phyloP scores from a whole-genome alignment of 2,329 filamentous ascomycete genomes.

The Beauveria bassiana region DNA sequence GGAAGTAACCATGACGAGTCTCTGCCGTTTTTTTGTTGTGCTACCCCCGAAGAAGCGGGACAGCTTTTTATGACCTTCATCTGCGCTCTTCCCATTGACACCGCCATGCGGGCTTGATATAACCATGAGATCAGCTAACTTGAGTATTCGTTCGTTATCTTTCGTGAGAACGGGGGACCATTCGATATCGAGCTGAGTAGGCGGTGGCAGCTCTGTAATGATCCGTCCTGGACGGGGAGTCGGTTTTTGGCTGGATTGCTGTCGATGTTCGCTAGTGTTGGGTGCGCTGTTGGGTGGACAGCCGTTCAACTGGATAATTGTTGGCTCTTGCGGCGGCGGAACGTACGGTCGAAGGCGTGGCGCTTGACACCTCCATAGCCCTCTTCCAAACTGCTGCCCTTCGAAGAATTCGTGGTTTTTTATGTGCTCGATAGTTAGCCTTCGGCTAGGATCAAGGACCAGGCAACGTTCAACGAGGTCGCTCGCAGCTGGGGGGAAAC shows the following conservation, averaged over 20 bases:
- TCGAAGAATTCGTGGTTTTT: constrained; percentile 96
- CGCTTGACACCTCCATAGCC: constrained; percentile 82
- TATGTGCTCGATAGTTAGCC: constrained; percentile 89
- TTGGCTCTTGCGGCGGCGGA: constrained; percentile 66
- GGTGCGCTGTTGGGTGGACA: constrained; percentile 22
- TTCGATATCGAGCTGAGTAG: constrained; percentile 93
- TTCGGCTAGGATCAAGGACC: constrained; percentile 76
- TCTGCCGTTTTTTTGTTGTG: constrained; percentile 84
- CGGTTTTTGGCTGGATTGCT: constrained; percentile 34
- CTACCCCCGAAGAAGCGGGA: constrained; percentile 89
- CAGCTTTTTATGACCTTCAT: constrained; percentile 77
- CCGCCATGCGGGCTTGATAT: constrained; percentile 70
- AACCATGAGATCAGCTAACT: constrained; percentile 85
- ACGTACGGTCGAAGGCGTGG: constrained; percentile 79
- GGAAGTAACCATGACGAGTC: constrained; percentile 91
- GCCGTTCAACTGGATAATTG: constrained; percentile 66
- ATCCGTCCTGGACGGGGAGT: constrained; percentile 62
- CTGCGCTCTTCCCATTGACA: constrained; percentile 61
- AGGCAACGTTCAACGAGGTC: constrained; percentile 87
- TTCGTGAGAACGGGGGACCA: constrained; percentile 94
- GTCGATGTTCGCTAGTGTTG: constrained; percentile 26
- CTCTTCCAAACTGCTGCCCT: constrained; percentile 74
- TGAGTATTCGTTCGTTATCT: constrained; percentile 88
- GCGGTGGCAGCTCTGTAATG: constrained; percentile 93
- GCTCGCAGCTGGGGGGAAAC: constrained; percentile 73